Percentiles rank a stretch among this genome's conserved stretches.
Evolutionary conservation across 805 yeast genomes (phyloP).

Genomic region (Candida awuae): DNA sequence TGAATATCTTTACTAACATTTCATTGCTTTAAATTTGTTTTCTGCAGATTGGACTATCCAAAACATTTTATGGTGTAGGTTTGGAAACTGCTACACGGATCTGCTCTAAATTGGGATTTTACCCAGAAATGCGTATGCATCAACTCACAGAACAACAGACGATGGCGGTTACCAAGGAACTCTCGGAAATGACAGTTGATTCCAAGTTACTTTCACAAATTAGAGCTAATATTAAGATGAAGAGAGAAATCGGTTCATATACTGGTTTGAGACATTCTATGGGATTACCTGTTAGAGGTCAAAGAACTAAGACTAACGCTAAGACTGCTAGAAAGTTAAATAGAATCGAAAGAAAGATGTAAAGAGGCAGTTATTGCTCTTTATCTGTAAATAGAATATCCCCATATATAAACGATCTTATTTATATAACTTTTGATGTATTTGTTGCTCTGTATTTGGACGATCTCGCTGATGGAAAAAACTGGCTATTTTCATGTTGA

Average conservation of each 20-base stretch:
- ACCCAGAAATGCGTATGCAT: conserved; percentile 91
- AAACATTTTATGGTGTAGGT: conserved; percentile 87
- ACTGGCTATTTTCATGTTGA: no score
- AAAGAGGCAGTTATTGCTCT: not conserved
- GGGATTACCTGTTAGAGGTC: conserved; percentile 82
- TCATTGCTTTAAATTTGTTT: not conserved
- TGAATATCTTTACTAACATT: conserved; percentile 1
- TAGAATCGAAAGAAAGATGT: conserved; percentile 49
- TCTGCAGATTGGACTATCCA: conserved; percentile 51
- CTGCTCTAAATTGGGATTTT: conserved; percentile 83
- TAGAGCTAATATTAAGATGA: conserved; percentile 68
- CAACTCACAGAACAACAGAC: conserved; percentile 84
- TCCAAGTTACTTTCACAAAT: conserved; percentile 68
- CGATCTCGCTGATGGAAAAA: no score
- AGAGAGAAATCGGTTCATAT: conserved; percentile 75
- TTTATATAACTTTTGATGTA: no score
- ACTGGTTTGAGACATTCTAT: conserved; percentile 84
- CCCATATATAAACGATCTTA: not conserved
- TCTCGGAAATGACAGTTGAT: conserved; percentile 76
- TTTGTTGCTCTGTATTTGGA: no score
- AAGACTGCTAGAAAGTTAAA: conserved; percentile 83
- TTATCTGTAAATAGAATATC: not conserved
- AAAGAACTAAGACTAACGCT: conserved; percentile 86
- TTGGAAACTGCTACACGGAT: conserved; percentile 57
- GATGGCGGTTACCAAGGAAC: conserved; percentile 78